Evolutionary conservation across 805 yeast genomes (phyloP), one percentile per base, ranked within the genome.

Genomic region (Ogataea neopini): DNA sequence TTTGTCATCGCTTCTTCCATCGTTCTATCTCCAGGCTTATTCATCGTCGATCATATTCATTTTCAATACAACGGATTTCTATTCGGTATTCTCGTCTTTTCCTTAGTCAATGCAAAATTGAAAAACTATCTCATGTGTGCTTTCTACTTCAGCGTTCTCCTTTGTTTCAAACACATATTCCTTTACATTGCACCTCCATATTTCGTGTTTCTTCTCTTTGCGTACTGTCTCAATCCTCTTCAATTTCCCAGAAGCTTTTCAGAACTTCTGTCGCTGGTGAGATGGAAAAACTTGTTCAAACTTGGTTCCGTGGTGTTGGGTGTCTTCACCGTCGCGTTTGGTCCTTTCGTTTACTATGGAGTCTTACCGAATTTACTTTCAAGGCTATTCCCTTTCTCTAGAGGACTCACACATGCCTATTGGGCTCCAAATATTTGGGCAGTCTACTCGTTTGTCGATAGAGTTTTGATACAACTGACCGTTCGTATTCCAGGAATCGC

Each of bases 351-450:
- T 6, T 78, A 77, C 57, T 72, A 79, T 56, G 73, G 74, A 1
- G 86, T 82, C 28, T 59, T 86, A 41, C 84, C 86, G 0, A 80
- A 88, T 51, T 67, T 94, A 14, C 40, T 88, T 7, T 61, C 70
- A 4, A 74, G 99, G 39, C 69, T 94, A 26, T 94, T 94, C 68
- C 99, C 99, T 5, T 92, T 92, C 63, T 85, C 95, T 42, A 75
- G 98, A 63, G 98, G 98, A 1, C 74, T 94, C 30, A 94, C 97
- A 4, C 99, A 94, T 68, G 97, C 98, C 0, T 94, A 94, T 69
- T 94, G 99, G 98, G 98, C 99, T 1, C 98, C 99, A 13, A 94
- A 94, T 60, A 72, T 90, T 40, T 94, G 99, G 99, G 97, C 99
- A 0, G 58, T 92, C 8, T 94, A 94, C 67, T 87, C 97, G 1